Base-by-base conservation (phyloP, 2,329 filamentous ascomycete genomes). In the Diaporthe sp. region DNA sequence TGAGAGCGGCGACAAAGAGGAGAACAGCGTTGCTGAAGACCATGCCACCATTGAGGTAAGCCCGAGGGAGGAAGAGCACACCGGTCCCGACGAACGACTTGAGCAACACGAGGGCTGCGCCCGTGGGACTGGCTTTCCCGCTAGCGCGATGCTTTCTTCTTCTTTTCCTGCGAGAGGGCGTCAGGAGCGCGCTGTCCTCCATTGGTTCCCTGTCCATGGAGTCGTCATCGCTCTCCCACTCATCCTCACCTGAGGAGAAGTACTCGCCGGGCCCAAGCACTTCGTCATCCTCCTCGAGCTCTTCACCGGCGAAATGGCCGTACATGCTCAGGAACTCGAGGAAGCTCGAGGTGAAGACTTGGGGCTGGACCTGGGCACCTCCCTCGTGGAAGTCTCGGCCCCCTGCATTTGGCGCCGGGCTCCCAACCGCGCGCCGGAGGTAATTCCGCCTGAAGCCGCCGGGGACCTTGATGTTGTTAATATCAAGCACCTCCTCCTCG, bases 81-180 rank as follows among this genome's bases (percentile, higher is more conserved):
- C 96, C 96, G 0, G 97, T 99, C 27, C 97, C 97, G 63, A 99
- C 97, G 81, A 99, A 99, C 0, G 96, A 98, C 86, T 99, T 99
- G 77, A 99, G 91, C 55, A 99, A 88, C 71, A 99, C 88, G 78
- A 98, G 84, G 15, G 94, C 92, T 13, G 97, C 96, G 76, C 94
- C 94, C 77, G 92, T 92, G 4, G 94, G 92, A 66, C 91, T 93
- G 78, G 94, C 96, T 71, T 92, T 95, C 51, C 96, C 94, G 75
- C 89, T 91, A 32, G 91, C 90, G 55, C 94, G 92, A 69, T 90
- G 88, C 86, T 95, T 96, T 81, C 94, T 92, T 84, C 92, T 93
- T 80, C 94, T 91, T 84, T 91, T 93, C 75, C 92, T 91, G 78
- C 90, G 89, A 22, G 92, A 93, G n/a, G 92, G 91, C 2, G 94